Percentiles rank a stretch among this genome's conserved stretches.
phyloP scores from a whole-genome alignment of 176 grass and related monocot genomes.

The Echinochloa phyllopogon region DNA sequence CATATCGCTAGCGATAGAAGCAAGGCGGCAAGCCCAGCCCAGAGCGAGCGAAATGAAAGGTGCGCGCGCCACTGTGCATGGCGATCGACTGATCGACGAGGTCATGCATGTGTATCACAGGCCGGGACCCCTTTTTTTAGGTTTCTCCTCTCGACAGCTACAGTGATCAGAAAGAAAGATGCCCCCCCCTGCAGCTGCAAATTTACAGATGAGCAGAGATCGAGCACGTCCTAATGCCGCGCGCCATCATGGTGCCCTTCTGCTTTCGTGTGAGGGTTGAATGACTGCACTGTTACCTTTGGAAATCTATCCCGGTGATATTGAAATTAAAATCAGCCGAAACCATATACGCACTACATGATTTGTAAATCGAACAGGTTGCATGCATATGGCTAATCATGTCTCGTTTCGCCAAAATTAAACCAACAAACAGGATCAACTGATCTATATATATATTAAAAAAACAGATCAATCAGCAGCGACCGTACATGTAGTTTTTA shows the following conservation, averaged over 20 bases:
- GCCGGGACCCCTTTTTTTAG: not conserved
- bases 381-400: not conserved
- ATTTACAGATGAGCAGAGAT: not conserved
- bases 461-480: not conserved
- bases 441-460: no score
- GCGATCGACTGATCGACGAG: not conserved
- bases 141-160: slow-evolving; percentile 23
- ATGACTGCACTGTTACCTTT: not conserved
- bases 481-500: not conserved
- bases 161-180: slow-evolving; percentile 12
- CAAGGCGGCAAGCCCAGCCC: not conserved
- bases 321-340: not conserved
- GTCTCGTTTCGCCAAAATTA: not conserved
- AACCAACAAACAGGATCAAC: not conserved
- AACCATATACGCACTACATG: not conserved
- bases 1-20: not conserved
- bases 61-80: not conserved
- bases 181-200: slow-evolving; percentile 16
- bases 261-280: not conserved
- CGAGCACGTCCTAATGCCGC: not conserved
- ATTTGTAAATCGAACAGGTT: not conserved
- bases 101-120: slow-evolving; percentile 8
- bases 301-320: not conserved
- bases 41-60: not conserved
- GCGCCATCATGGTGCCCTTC: not conserved